Percentiles rank a stretch among this genome's conserved stretches.
These are phyloP conservation scores for Coemansia sp. DNA, from an alignment of 192 early-diverging fungal species.

Conservation along the genomic window DNA sequence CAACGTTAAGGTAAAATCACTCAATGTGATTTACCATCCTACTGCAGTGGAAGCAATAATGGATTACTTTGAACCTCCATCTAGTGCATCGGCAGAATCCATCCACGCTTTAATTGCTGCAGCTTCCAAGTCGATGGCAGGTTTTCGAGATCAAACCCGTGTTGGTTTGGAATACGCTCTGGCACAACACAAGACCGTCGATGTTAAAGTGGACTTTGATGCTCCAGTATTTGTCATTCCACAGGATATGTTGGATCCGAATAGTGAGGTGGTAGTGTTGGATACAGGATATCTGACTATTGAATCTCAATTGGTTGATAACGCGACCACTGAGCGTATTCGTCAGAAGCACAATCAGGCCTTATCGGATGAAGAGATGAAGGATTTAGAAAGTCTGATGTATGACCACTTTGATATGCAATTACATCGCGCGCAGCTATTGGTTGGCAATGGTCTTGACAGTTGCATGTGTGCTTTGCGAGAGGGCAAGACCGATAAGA, in stretches of 20 bases:
- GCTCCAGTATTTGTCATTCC: conserved; percentile 95
- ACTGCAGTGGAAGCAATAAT: conserved; percentile 69
- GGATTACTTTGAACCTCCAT: conserved; percentile 81
- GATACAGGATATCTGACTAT: conserved; percentile 93
- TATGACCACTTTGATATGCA: conserved; percentile 89
- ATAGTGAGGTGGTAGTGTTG: conserved; percentile 74
- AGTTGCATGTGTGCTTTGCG: conserved; percentile 69
- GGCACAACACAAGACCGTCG: conserved; percentile 84
- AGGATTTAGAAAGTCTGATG: conserved; percentile 72
- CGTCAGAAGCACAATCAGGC: conserved; percentile 65
- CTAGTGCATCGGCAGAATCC: conserved; percentile 67
- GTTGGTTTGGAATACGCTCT: conserved; percentile 84
- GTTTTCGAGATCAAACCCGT: conserved; percentile 83
- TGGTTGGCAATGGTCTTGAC: conserved; percentile 74
- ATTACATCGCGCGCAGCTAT: conserved; percentile 76
- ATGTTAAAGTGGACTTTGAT: conserved; percentile 92
- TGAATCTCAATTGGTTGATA: conserved; percentile 77
- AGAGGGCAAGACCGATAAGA: conserved; percentile 46
- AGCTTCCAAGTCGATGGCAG: conserved; percentile 84
- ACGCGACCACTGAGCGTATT: conserved; percentile 63
- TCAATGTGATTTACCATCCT: conserved; percentile 90
- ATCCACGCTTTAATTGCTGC: conserved; percentile 70
- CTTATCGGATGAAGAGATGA: conserved; percentile 65
- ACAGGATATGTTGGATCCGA: conserved; percentile 56
- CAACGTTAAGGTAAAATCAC: conserved; percentile 78